These are phyloP conservation scores for Pestalotiopsis sp. DNA, from an alignment of 2,329 filamentous ascomycete genomes.

Conservation along the genomic window DNA sequence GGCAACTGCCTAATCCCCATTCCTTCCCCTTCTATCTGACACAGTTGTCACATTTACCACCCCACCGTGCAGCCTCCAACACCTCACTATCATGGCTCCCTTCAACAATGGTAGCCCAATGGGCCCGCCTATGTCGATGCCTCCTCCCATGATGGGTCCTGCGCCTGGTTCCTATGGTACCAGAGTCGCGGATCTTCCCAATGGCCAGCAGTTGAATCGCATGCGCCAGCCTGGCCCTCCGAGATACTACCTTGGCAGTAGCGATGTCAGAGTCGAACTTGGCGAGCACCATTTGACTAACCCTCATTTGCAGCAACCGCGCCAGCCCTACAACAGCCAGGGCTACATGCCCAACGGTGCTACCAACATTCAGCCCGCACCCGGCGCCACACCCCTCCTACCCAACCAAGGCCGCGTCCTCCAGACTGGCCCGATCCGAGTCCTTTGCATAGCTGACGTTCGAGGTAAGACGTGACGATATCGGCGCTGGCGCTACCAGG, in stretches of 20 bases:
- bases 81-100: slow-evolving; percentile 3
- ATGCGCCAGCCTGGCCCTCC: slow-evolving; percentile 5
- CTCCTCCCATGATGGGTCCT: not conserved
- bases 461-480: slow-evolving; percentile 54
- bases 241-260: slow-evolving; percentile 8
- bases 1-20: not conserved
- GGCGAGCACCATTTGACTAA: slow-evolving; percentile 12
- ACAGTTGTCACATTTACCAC: slow-evolving; percentile 5
- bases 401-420: slow-evolving; percentile 70
- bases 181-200: not conserved
- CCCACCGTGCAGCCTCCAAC: not conserved
- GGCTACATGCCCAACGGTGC: slow-evolving; percentile 68
- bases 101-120: not conserved
- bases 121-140: not conserved
- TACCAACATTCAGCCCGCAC: slow-evolving; percentile 48
- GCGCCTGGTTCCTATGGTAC: not conserved
- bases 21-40: not conserved
- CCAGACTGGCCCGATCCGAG: slow-evolving; percentile 66
- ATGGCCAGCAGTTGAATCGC: not conserved
- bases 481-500: not conserved
- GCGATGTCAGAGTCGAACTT: slow-evolving; percentile 14
- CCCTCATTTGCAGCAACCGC: slow-evolving; percentile 32
- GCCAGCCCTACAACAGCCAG: slow-evolving; percentile 48
- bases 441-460: slow-evolving; percentile 73
- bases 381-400: slow-evolving; percentile 65